Conservation (phyloP, 1,284 basidiomycete genomes). For the Marasmius sp. region DNA sequence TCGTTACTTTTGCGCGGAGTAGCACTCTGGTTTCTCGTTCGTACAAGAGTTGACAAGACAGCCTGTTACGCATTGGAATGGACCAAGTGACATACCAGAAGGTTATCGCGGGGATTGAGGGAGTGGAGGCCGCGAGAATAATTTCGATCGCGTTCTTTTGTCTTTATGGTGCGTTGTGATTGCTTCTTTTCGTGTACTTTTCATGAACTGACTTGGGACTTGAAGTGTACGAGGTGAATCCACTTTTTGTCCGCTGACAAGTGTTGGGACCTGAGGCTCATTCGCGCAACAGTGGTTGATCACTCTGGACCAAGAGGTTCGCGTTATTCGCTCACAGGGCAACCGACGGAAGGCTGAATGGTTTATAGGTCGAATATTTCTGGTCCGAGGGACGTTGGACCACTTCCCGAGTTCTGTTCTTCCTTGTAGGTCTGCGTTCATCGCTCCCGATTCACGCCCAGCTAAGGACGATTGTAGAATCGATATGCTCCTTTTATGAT, state of each 20-base stretch:
- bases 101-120: slow-evolving; percentile 21
- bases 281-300: slow-evolving; percentile 27
- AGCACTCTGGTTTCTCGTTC: neutral
- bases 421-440: slow-evolving; percentile 26
- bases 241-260: neutral
- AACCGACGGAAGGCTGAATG: neutral
- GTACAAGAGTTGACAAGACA: neutral
- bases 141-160: slow-evolving; percentile 31
- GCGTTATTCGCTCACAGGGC: neutral
- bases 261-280: slow-evolving; percentile 19
- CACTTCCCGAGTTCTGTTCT: slow-evolving; percentile 32
- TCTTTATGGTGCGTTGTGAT: slow-evolving; percentile 25
- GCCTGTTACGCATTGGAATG: neutral
- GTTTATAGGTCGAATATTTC: slow-evolving; percentile 32
- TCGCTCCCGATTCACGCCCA: neutral
- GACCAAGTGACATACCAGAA: neutral
- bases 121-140: slow-evolving; percentile 28
- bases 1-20: neutral
- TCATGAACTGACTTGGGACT: neutral
- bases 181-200: neutral
- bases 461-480: slow-evolving; percentile 24
- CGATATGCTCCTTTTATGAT: slow-evolving; percentile 28
- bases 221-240: slow-evolving; percentile 16
- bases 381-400: slow-evolving; percentile 34
- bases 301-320: slow-evolving; percentile 37